Evolutionary conservation across 257 asterid genomes (phyloP).

Genomic region (Primulina tabacum): DNA sequence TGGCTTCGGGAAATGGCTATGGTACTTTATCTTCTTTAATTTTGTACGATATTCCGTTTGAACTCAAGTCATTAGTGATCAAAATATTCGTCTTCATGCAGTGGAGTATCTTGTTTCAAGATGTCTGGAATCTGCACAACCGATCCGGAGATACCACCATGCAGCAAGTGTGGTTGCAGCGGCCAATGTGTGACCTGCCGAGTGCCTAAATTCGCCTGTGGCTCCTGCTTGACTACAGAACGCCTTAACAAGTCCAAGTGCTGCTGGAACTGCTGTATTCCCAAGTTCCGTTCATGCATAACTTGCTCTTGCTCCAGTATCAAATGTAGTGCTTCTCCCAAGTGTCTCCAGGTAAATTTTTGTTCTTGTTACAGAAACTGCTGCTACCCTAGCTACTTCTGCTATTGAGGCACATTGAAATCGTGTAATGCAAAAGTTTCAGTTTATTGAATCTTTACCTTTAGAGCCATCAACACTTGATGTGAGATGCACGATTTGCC

Average conservation of each 20-base stretch:
- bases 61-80: not conserved
- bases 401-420: conserved; percentile 26
- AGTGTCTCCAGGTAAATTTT: conserved; percentile 21
- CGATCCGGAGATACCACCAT: not conserved
- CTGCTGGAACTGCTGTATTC: conserved; percentile 27
- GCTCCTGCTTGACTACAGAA: conserved; percentile 22
- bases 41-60: not conserved
- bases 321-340: not conserved
- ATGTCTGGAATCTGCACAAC: conserved; percentile 25
- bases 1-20: conserved; percentile 50
- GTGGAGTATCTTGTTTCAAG: conserved; percentile 19
- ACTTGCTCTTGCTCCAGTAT: not conserved
- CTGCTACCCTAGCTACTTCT: conserved; percentile 27
- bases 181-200: conserved; percentile 28
- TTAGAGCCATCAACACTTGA: no score
- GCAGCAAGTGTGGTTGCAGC: not conserved
- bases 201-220: conserved; percentile 27
- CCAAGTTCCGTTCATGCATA: conserved; percentile 23
- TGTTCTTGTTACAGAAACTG: conserved; percentile 32
- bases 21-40: conserved; percentile 31
- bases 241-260: conserved; percentile 28
- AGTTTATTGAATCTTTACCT: not conserved
- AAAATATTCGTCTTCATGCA: not conserved
- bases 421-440: not conserved
- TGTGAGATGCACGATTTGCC: no score